A percentile compares a stretch with the other conserved stretches of the same genome.
Evolutionary conservation across 2,329 filamentous ascomycete genomes (phyloP).

Genomic region (Fusarium chaquense): DNA sequence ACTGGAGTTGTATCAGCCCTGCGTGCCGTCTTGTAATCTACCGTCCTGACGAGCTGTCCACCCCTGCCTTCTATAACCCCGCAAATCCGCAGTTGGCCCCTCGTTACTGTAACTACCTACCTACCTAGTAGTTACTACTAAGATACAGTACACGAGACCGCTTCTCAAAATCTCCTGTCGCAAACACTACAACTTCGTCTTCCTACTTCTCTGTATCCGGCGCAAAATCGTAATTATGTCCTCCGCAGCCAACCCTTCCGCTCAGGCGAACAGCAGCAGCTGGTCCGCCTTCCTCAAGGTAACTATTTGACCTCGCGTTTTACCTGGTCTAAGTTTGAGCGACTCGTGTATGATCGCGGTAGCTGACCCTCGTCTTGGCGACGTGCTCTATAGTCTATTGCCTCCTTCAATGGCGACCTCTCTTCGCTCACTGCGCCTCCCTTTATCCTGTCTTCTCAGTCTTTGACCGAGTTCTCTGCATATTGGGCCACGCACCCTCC

Average conservation of each 20-base stretch:
- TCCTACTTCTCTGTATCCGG: conserved; percentile 6
- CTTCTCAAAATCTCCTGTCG: conserved; percentile 31
- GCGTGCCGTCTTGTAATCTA: conserved; percentile 8
- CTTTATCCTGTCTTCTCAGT: conserved; percentile 83
- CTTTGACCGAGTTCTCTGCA: conserved; percentile 82
- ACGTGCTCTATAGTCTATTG: conserved; percentile 69
- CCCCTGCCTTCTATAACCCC: conserved; percentile 42
- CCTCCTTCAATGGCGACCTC: conserved; percentile 85
- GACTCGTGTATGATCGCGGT: conserved; percentile 15
- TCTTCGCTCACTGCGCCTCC: conserved; percentile 84
- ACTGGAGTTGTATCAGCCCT: conserved; percentile 20
- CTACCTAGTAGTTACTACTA: not conserved
- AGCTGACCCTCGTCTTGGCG: conserved; percentile 31
- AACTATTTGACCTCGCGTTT: conserved; percentile 23
- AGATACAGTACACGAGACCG: conserved; percentile 32
- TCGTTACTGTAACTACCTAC: conserved; percentile 29
- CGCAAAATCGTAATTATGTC: conserved; percentile 48
- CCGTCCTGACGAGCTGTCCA: conserved; percentile 20
- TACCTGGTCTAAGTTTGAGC: conserved; percentile 1
- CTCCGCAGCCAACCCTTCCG: conserved; percentile 46
- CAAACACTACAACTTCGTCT: conserved; percentile 20
- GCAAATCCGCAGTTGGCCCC: conserved; percentile 46
- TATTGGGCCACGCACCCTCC: conserved; percentile 85
- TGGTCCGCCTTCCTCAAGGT: conserved; percentile 68
- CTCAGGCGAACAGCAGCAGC: conserved; percentile 59